Evolutionary conservation across 169 alveolate species (phyloP).

Genomic region (Cryptosporidium andersoni): DNA sequence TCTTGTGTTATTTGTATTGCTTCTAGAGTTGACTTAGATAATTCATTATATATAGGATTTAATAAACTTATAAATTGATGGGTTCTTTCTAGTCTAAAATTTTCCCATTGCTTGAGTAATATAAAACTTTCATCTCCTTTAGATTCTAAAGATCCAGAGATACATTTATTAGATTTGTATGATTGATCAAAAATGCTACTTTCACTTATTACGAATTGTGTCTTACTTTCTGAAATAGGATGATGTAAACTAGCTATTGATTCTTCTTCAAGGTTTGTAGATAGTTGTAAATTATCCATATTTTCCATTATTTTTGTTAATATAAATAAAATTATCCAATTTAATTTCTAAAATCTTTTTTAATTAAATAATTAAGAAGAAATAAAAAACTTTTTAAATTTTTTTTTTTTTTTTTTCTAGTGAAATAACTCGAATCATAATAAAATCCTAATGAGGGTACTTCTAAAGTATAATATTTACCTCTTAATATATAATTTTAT

Average conservation of each 20-base stretch:
- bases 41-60: constrained; percentile 24
- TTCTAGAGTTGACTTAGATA: constrained; percentile 26
- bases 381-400: not conserved
- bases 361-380: not conserved
- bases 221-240: too few species aligned
- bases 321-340: too few species aligned
- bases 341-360: not conserved
- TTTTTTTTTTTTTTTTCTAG: not conserved
- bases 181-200: too few species aligned
- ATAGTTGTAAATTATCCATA: not conserved
- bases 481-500: not conserved
- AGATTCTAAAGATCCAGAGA: too few species aligned
- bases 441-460: not conserved
- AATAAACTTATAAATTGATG: constrained; percentile 4
- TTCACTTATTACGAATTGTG: too few species aligned
- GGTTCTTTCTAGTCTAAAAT: constrained; percentile 24
- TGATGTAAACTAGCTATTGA: too few species aligned
- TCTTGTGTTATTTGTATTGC: constrained; percentile 26
- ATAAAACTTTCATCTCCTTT: constrained; percentile 12
- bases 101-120: constrained; percentile 26
- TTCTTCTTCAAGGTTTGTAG: not conserved
- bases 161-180: too few species aligned
- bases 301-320: too few species aligned
- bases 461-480: not conserved
- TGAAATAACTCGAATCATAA: not conserved